phyloP scores from a whole-genome alignment of 2,329 filamentous ascomycete species.

The Penicillium sp. region DNA sequence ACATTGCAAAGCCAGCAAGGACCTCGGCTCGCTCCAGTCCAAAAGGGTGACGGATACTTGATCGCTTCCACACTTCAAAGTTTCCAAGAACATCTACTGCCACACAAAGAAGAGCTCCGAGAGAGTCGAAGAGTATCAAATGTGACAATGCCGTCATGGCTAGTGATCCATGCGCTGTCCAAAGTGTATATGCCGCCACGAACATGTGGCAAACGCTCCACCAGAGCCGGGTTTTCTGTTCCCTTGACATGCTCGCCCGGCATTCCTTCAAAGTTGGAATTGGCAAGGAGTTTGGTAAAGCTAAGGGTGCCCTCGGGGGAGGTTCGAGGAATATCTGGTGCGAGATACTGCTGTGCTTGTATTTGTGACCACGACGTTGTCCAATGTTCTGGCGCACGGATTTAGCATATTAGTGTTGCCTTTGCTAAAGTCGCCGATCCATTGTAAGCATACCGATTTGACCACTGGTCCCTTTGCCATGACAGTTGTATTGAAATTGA shows the following conservation, averaged over 20 bases:
- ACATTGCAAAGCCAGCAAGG: slow-evolving; percentile 92
- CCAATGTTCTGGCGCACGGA: slow-evolving; percentile 69
- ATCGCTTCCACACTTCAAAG: slow-evolving; percentile 96
- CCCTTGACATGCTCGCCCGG: slow-evolving; percentile 82
- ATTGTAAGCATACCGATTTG: slow-evolving; percentile 65
- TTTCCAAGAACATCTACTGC: slow-evolving; percentile 91
- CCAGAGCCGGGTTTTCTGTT: slow-evolving; percentile 78
- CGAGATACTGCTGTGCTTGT: slow-evolving; percentile 95
- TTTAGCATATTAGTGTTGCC: slow-evolving; percentile 25
- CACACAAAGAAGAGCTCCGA: slow-evolving; percentile 88
- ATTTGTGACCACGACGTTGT: slow-evolving; percentile 91
- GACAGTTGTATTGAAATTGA: slow-evolving; percentile 89
- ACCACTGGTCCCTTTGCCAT: slow-evolving; percentile 71
- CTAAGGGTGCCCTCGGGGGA: slow-evolving; percentile 77
- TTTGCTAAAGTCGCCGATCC: not conserved
- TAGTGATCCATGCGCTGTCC: slow-evolving; percentile 80
- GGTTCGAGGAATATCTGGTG: slow-evolving; percentile 97
- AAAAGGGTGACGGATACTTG: slow-evolving; percentile 90
- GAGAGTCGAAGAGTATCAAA: slow-evolving; percentile 91
- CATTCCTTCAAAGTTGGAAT: slow-evolving; percentile 88
- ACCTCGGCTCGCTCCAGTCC: slow-evolving; percentile 90
- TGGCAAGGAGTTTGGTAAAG: slow-evolving; percentile 86
- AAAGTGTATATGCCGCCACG: slow-evolving; percentile 81
- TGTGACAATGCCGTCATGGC: slow-evolving; percentile 92
- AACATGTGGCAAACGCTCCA: slow-evolving; percentile 90